Evolutionary conservation across 225 moss, liverwort and hornwort genomes (phyloP), one percentile per base, ranked within the genome.

Genomic region (Marchantia polymorpha): DNA sequence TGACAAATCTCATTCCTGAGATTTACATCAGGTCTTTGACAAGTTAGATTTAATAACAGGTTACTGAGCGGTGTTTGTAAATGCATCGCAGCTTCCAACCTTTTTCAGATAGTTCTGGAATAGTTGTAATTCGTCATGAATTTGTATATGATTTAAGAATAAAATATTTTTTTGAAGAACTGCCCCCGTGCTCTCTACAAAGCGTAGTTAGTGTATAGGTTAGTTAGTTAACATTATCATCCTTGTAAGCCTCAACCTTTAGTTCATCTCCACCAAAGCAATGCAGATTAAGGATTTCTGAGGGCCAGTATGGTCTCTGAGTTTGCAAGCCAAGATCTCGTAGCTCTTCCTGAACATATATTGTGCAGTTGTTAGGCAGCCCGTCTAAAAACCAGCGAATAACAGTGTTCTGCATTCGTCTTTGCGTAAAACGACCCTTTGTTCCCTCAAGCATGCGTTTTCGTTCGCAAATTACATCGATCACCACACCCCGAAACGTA

Each of bases 201-300:
- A n/a, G n/a, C n/a, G n/a, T n/a, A n/a, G n/a, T n/a, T n/a, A n/a
- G n/a, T n/a, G n/a, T n/a, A n/a, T n/a, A n/a, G n/a, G n/a, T n/a
- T n/a, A n/a, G 65, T 68, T 12, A 68, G 23, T 68, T 68, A 13
- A 58, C 52, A 39, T 76, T 60, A 12, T 76, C 75, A 7, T 76
- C 75, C 25, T 76, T 76, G 25, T 74, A 74, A 19, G 54, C 14
- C 29, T 26, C 74, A 19, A 78, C 78, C 50, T 78, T 78, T 47
- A 78, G 78, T 15, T 66, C 65, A 9, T 78, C 78, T 16, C 78
- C 78, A 27, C 78, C 78, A 17, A 78, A 78, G 65, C 78, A 78
- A 53, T 78, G 78, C n/a, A 9, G 14, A 30, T 78, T 78, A 23
- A 64, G 23, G 66, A 78, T 55, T 9, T 23, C 65, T 19, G 64